These are phyloP conservation scores for Ophiognomonia clavigignenti-juglandacearum DNA, from an alignment of 2,329 filamentous ascomycete species.

Conservation along the genomic window DNA sequence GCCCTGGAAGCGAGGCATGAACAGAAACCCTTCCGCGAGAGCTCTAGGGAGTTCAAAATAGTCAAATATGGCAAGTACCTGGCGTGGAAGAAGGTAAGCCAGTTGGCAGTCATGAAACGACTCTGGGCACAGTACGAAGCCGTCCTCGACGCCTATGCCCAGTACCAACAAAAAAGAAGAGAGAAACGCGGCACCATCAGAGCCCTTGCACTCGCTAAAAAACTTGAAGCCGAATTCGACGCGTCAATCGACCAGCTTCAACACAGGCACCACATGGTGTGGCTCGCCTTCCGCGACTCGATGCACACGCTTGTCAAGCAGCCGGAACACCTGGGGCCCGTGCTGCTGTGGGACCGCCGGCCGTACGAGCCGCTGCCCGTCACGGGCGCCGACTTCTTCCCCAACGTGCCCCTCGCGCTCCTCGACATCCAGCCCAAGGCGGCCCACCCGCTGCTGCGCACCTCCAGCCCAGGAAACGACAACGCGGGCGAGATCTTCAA, in stretches of 20 bases:
- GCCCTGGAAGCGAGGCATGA: conserved; percentile 15
- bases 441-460: conserved; percentile 42
- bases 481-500: conserved; percentile 48
- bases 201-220: conserved; percentile 10
- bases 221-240: conserved; percentile 15
- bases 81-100: conserved; percentile 22
- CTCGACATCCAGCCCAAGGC: conserved; percentile 63
- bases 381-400: conserved; percentile 59
- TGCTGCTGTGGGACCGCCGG: conserved; percentile 65
- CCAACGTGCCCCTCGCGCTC: conserved; percentile 51
- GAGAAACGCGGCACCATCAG: not conserved
- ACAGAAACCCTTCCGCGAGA: conserved; percentile 15
- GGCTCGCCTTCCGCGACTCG: conserved; percentile 42
- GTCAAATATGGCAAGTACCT: conserved; percentile 11
- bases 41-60: conserved; percentile 12
- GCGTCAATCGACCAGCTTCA: conserved; percentile 28
- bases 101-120: no score
- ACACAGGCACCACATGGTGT: conserved; percentile 32
- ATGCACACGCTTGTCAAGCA: conserved; percentile 41
- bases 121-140: conserved; percentile 28
- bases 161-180: not conserved
- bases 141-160: conserved; percentile 18
- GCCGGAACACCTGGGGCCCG: conserved; percentile 42
- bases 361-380: conserved; percentile 64
- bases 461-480: conserved; percentile 34